Conservation (phyloP, 176 grass and related monocot species). For the Musa schizocarpa region DNA sequence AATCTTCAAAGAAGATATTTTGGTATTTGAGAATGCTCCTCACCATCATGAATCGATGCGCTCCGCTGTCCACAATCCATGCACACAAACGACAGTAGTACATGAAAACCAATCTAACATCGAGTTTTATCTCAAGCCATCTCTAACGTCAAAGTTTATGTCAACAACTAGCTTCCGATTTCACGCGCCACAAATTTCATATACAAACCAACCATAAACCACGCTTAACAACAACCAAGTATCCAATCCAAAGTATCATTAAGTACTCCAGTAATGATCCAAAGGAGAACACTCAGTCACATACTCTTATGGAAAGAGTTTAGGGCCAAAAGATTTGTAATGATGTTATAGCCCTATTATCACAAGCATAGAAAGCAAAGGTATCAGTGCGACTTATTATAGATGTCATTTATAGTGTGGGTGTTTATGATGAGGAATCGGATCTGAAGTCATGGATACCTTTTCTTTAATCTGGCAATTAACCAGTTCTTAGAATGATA, state of each 20-base stretch:
- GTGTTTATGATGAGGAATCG: not conserved
- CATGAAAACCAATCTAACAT: too few relatives aligned
- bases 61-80: too few relatives aligned
- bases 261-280: not conserved
- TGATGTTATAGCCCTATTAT: too few relatives aligned
- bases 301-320: not conserved
- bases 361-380: not conserved
- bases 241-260: not conserved
- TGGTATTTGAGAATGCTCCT: too few relatives aligned
- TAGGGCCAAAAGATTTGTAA: not conserved
- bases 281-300: not conserved
- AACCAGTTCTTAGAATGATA: conserved; percentile 84
- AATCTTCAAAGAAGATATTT: too few relatives aligned
- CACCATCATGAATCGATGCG: too few relatives aligned
- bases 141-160: too few relatives aligned
- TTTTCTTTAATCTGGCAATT: not conserved
- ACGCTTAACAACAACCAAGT: not conserved
- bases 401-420: not conserved
- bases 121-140: too few relatives aligned
- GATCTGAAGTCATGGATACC: not conserved
- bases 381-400: not conserved
- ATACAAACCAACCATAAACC: not conserved
- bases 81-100: too few relatives aligned
- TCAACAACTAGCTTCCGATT: too few relatives aligned
- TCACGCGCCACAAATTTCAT: too few relatives aligned